phyloP scores from a whole-genome alignment of 2,329 filamentous ascomycete genomes.

The Pyrenophora teres region DNA sequence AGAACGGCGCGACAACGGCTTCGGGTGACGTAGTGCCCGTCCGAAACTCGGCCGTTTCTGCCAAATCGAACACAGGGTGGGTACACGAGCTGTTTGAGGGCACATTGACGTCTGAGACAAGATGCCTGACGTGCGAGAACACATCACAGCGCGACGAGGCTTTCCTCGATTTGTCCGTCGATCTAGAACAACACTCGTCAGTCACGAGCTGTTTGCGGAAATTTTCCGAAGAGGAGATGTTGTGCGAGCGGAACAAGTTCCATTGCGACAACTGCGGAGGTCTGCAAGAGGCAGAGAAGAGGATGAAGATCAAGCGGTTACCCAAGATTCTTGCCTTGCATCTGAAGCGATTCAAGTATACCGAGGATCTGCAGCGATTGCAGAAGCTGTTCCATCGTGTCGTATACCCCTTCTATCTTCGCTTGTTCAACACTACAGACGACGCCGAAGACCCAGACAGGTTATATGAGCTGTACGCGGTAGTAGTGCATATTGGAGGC shows the following conservation, averaged over 20 bases:
- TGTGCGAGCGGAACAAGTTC: conserved; percentile 98
- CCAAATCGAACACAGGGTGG: conserved; percentile 64
- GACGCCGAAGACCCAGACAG: conserved; percentile 92
- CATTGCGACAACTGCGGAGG: conserved; percentile 98
- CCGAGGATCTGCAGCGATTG: conserved; percentile 87
- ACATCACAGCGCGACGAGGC: conserved; percentile 93
- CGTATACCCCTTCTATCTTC: conserved; percentile 94
- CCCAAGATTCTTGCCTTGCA: conserved; percentile 91
- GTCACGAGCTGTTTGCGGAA: conserved; percentile 94
- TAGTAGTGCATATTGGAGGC: conserved; percentile 95
- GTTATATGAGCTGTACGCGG: conserved; percentile 93
- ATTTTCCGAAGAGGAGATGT: conserved; percentile 96
- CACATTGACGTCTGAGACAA: conserved; percentile 90
- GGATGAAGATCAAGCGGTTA: conserved; percentile 97
- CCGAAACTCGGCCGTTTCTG: conserved; percentile 22
- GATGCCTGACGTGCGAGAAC: conserved; percentile 94
- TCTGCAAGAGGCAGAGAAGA: conserved; percentile 94
- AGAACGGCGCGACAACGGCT: conserved; percentile 25
- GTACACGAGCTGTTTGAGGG: conserved; percentile 98
- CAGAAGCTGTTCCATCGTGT: conserved; percentile 97
- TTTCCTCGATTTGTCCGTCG: conserved; percentile 93
- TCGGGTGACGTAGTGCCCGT: conserved; percentile 26
- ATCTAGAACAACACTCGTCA: conserved; percentile 91
- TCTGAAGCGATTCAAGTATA: conserved; percentile 97
- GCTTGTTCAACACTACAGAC: conserved; percentile 96